Percentiles rank a stretch among this genome's conserved stretches.
phyloP scores from a whole-genome alignment of 192 early-diverging fungal species.

The Gorgonomyces haynaldii region DNA sequence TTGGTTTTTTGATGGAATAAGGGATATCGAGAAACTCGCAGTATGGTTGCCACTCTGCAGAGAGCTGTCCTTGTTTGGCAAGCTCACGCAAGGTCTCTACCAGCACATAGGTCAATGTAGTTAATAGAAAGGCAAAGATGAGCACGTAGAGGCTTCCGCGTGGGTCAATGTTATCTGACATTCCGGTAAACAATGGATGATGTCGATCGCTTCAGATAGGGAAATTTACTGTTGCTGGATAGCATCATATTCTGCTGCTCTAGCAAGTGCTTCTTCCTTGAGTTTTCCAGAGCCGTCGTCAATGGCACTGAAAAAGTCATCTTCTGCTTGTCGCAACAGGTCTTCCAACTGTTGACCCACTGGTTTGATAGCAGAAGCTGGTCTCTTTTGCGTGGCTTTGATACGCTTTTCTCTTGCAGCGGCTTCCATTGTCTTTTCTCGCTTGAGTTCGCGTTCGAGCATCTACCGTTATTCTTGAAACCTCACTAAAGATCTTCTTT shows the following conservation, averaged over 20 bases:
- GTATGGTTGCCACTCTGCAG: too few species aligned
- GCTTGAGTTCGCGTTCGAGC: conserved; percentile 49
- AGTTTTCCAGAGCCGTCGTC: conserved; percentile 30
- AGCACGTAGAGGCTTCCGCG: too few species aligned
- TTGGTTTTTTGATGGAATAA: too few species aligned
- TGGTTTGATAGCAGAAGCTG: conserved; percentile 28
- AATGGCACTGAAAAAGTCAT: conserved; percentile 40
- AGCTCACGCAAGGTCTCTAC: too few species aligned
- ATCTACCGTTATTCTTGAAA: conserved; percentile 25
- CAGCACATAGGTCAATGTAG: too few species aligned
- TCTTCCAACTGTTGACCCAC: conserved; percentile 26
- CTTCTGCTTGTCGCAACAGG: conserved; percentile 31
- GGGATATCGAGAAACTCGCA: too few species aligned
- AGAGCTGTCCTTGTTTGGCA: too few species aligned
- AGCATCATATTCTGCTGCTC: conserved; percentile 11
- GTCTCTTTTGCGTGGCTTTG: conserved; percentile 44
- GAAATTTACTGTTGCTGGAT: not conserved
- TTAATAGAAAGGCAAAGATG: too few species aligned
- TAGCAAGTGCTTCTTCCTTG: conserved; percentile 13
- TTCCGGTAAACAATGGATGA: not conserved
- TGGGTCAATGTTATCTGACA: too few species aligned
- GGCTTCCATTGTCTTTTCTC: conserved; percentile 49
- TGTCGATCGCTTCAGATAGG: not conserved
- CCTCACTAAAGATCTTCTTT: conserved; percentile 43
- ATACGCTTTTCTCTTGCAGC: conserved; percentile 44